These are phyloP conservation scores for Boletus pseudopeckii DNA, from an alignment of 768 basidiomycete species.

Conservation along the genomic window DNA sequence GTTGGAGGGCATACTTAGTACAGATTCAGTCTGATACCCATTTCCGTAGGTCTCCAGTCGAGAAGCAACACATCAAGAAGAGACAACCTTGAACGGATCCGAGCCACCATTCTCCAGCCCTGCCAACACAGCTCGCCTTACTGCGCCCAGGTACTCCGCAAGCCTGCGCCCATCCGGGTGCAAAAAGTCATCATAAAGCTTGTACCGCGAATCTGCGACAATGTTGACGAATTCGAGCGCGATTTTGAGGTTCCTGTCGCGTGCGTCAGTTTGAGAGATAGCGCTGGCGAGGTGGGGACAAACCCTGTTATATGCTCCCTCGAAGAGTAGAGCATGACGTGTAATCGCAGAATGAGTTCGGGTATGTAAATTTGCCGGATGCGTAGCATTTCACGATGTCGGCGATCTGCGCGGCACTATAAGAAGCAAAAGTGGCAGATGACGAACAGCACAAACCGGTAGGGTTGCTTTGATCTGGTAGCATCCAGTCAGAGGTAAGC, in stretches of 20 bases:
- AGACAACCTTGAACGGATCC: constrained; percentile 61
- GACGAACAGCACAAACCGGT: constrained; percentile 28
- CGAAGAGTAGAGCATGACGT: constrained; percentile 66
- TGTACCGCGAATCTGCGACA: constrained; percentile 84
- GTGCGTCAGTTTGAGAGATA: constrained; percentile 1
- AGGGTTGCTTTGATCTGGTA: constrained; percentile 47
- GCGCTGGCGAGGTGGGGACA: constrained; percentile 24
- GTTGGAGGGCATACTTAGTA: not conserved
- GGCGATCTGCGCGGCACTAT: constrained; percentile 45
- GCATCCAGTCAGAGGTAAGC: constrained; percentile 76
- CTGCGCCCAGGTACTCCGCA: constrained; percentile 68
- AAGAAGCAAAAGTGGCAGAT: not conserved
- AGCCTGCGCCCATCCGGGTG: constrained; percentile 55
- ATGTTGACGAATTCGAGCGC: constrained; percentile 77
- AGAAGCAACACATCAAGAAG: constrained; percentile 15
- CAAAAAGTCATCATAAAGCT: constrained; percentile 82
- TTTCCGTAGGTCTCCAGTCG: not conserved
- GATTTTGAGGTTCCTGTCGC: constrained; percentile 65
- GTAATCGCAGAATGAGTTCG: constrained; percentile 83
- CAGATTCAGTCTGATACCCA: not conserved
- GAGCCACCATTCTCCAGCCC: constrained; percentile 73
- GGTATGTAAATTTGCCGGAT: constrained; percentile 88
- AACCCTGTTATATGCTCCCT: constrained; percentile 63
- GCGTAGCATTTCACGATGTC: constrained; percentile 66
- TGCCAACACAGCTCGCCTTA: constrained; percentile 68